phyloP scores from a whole-genome alignment of 2,329 filamentous ascomycete species.

The Exophiala alcalophila region DNA sequence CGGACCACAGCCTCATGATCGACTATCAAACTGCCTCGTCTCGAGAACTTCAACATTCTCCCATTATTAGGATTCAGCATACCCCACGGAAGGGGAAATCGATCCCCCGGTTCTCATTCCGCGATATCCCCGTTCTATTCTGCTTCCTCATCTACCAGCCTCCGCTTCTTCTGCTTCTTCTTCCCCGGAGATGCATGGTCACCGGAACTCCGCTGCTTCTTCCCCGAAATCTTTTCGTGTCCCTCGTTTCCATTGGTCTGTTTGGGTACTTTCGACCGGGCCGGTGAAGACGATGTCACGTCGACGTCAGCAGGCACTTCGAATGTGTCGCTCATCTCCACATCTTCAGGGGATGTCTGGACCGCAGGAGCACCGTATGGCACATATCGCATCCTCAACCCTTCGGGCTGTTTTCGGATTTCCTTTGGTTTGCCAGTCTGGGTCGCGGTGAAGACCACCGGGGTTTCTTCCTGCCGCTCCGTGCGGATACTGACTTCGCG shows the following conservation, averaged over 20 bases:
- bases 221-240: slow-evolving; percentile 11
- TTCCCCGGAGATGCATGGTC: slow-evolving; percentile 11
- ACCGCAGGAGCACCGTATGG: slow-evolving; percentile 37
- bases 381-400: slow-evolving; percentile 45
- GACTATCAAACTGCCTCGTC: too few species aligned
- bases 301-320: slow-evolving; percentile 7
- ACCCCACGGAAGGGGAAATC: not conserved
- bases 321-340: slow-evolving; percentile 20
- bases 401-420: slow-evolving; percentile 41
- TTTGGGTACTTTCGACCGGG: slow-evolving; percentile 2
- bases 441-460: slow-evolving; percentile 24
- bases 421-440: slow-evolving; percentile 35
- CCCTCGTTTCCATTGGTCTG: slow-evolving; percentile 3
- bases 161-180: slow-evolving; percentile 25
- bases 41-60: too few species aligned
- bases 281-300: not conserved
- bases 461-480: slow-evolving; percentile 3
- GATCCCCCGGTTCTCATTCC: slow-evolving; percentile 1
- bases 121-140: slow-evolving; percentile 4
- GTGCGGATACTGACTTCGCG: slow-evolving; percentile 12
- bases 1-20: not conserved
- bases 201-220: slow-evolving; percentile 3
- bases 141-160: slow-evolving; percentile 14
- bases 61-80: too few species aligned
- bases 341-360: slow-evolving; percentile 3